Evolutionary conservation across 2,329 filamentous ascomycete genomes (phyloP), one percentile per base, ranked within the genome.

Genomic region (Arthrobotrys sphaeroides): DNA sequence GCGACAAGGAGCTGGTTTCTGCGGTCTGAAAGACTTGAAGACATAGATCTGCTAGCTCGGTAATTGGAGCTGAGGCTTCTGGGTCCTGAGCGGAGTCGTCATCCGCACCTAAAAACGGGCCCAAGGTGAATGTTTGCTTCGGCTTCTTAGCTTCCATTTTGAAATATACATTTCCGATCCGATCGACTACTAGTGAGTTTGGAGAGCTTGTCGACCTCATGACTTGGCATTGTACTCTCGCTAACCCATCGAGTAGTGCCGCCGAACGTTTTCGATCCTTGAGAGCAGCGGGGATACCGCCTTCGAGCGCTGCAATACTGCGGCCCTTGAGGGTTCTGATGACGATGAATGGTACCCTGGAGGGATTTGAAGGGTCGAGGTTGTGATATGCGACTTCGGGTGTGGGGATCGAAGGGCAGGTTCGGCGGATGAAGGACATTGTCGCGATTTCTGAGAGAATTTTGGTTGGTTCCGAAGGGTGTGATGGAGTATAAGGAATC

Each of bases 371-470:
- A 20, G 59, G 43, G 24, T 75, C 72, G 18, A 65, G 45, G n/a
- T 61, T 69, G 47, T 75, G 57, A 42, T 75, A 69, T 13, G 65
- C 64, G 26, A 75, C 20, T 43, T 75, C 72, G 6, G 72, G 72
- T 2, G 65, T 65, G 13, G 72, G 72, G 28, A 75, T 49, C 4
- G 72, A 45, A 4, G 72, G 72, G 12, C 59, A 69, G 6, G 20
- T 57, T 20, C 72, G 45, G 18, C 72, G 72, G 18, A 75, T 65
- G 28, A 69, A 75, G 4, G 72, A 47, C 22, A 75, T 75, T 10
- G 72, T 75, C 2, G 72, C 72, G 3, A 75, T 69, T 28, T 75
- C 72, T 1, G 72, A 75, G 2, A 65, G 38, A 45, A 75, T 75
- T 43, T 65, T 68, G 0, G 64, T 60, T 0, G 65, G 55, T 38